Conservation (phyloP, 2,329 filamentous ascomycete species). For the Esteya vermicola region DNA sequence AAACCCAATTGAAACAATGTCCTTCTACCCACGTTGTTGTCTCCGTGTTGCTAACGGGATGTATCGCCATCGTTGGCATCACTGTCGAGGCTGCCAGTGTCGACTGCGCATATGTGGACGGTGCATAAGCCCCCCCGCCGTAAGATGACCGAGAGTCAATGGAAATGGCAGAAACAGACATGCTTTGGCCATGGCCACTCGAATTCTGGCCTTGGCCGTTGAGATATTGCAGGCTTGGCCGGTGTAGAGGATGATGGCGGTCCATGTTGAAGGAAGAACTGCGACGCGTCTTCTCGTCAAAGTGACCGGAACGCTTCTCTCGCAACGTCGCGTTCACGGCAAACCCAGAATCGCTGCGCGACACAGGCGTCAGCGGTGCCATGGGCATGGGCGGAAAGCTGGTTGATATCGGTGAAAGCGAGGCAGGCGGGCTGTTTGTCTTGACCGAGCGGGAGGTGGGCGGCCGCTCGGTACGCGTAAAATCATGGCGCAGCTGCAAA, state of each 20-base stretch:
- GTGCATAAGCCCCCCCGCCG: conserved; percentile 48
- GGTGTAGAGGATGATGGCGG: conserved; percentile 49
- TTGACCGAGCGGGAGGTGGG: conserved; percentile 54
- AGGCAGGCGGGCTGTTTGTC: conserved; percentile 43
- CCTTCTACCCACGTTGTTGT: conserved; percentile 75
- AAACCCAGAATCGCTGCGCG: conserved; percentile 82
- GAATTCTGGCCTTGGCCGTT: conserved; percentile 36
- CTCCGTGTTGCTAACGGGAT: conserved; percentile 65
- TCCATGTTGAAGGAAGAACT: conserved; percentile 88
- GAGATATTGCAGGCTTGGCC: conserved; percentile 62
- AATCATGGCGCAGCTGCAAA: conserved; percentile 56
- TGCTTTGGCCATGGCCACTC: conserved; percentile 30
- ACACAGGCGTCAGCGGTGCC: conserved; percentile 69
- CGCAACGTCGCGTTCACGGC: conserved; percentile 72
- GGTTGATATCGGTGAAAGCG: conserved; percentile 62
- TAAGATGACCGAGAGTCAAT: conserved; percentile 55
- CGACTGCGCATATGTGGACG: conserved; percentile 74
- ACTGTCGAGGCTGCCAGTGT: conserved; percentile 74
- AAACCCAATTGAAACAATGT: conserved; percentile 59
- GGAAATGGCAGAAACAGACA: conserved; percentile 45
- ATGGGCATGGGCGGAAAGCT: conserved; percentile 63
- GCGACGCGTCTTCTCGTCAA: conserved; percentile 66
- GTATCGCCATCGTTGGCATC: conserved; percentile 72
- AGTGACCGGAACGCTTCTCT: conserved; percentile 90
- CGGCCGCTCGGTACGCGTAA: conserved; percentile 57